Base-by-base conservation (phyloP, 192 early-diverging fungal species). In the Backusella liffmaniae region DNA sequence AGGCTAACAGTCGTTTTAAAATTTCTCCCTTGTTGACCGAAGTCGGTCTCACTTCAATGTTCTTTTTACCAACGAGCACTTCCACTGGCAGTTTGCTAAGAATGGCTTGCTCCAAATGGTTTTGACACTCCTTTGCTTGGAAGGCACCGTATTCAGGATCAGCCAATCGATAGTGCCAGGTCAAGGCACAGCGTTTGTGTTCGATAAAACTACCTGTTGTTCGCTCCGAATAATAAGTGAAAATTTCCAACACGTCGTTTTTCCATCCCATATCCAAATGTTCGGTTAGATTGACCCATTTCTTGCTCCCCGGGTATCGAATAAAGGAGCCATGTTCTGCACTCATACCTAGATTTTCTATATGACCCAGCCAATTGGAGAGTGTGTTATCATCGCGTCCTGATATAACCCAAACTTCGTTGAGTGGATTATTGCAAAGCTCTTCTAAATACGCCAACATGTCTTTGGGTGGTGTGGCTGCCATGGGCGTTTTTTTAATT, bases 281-380 rank as follows among this genome's bases (percentile, higher is more conserved):
- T 44, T 91, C 89, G 2, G 89, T 86, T 75, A 93, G 72, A 74
- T 94, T 93, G 73, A 90, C 80, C 94, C 94, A 95, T 71, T 92
- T 89, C 65, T 88, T 90, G 65, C 75, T 84, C 1, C 87, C 85
- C 1, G 96, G 94, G 75, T 92, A 92, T 74, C 94, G 92, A 72
- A 98, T 90, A 80, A 99, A 98, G 30, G 91, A 91, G 21, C 98
- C 98, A 81, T 99, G 97, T 78, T 99, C 98, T 39, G 96, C 97
- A 73, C 93, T 93, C 29, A 94, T 86, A 0, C 96, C 95, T 67
- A 99, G 83, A 5, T 89, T 87, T 15, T 86, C 82, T 30, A 99
- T 88, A 36, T 82, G 72, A 16, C 96, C 95, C 37, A 99, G 80
- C 89, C 95, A 96, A 18, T 92, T 82, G 26, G 97, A 94, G 35